phyloP scores from a whole-genome alignment of 2,329 filamentous ascomycete species.

The Talaromyces sp. region DNA sequence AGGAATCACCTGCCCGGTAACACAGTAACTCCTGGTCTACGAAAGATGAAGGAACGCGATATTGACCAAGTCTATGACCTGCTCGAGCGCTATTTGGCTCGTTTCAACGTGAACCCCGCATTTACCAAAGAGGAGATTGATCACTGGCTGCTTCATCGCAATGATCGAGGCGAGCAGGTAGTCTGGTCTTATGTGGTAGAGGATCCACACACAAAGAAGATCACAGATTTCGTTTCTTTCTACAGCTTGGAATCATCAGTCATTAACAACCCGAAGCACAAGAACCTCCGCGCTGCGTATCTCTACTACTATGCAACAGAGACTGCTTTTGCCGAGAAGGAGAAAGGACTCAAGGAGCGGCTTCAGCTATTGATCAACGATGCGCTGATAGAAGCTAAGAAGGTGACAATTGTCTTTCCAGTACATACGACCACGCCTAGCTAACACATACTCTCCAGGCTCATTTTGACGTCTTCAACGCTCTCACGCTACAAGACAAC shows the following conservation, averaged over 20 bases:
- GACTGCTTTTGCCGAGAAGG: constrained; percentile 55
- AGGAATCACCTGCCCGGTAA: constrained; percentile 76
- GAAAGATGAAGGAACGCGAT: constrained; percentile 74
- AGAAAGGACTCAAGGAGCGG: constrained; percentile 64
- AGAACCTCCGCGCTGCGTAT: constrained; percentile 81
- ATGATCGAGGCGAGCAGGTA: constrained; percentile 65
- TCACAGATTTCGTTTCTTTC: constrained; percentile 97
- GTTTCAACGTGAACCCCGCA: constrained; percentile 77
- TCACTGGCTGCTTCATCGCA: constrained; percentile 79
- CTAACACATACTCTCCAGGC: constrained; percentile 33
- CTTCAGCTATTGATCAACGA: constrained; percentile 78
- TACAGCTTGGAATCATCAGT: constrained; percentile 92
- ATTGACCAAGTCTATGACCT: constrained; percentile 68
- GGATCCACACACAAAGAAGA: constrained; percentile 62
- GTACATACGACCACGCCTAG: not conserved
- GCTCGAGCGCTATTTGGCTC: constrained; percentile 68
- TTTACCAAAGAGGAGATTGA: constrained; percentile 75
- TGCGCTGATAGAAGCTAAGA: constrained; percentile 80
- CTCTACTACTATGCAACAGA: constrained; percentile 96
- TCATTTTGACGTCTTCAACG: constrained; percentile 95
- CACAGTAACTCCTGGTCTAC: constrained; percentile 68
- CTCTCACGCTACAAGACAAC: constrained; percentile 88
- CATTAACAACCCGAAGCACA: constrained; percentile 73
- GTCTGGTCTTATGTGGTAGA: constrained; percentile 93
- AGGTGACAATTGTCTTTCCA: constrained; percentile 35